Evolutionary conservation across 352 stramenopile genomes (phyloP).

Genomic region (Phytophthora quininea): DNA sequence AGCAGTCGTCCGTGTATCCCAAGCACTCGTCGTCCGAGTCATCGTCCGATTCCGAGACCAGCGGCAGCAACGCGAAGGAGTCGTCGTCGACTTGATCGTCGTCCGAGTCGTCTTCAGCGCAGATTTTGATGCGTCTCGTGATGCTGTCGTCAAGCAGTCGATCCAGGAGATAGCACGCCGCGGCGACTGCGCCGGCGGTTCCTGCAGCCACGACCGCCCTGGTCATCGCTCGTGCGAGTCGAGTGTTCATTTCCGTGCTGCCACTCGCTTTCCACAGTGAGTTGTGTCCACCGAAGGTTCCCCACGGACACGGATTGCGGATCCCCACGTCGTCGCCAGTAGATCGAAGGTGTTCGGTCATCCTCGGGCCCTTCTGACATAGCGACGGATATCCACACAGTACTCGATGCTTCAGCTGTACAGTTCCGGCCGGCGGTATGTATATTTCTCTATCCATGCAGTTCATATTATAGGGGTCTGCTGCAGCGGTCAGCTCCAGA

Average conservation of each 20-base stretch:
- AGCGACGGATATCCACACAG: too few relatives aligned
- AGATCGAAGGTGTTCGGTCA: not conserved
- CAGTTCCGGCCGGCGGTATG: not conserved
- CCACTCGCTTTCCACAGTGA: slow-evolving; percentile 26
- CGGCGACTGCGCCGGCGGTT: slow-evolving; percentile 28
- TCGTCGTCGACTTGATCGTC: slow-evolving; percentile 10
- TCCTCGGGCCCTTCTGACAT: not conserved
- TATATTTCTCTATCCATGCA: slow-evolving; percentile 9
- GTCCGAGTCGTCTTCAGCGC: not conserved
- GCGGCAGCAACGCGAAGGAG: slow-evolving; percentile 22
- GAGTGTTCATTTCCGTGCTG: slow-evolving; percentile 31
- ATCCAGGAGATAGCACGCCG: slow-evolving; percentile 30
- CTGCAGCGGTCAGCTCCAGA: slow-evolving; percentile 16
- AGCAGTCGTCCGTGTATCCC: slow-evolving; percentile 34
- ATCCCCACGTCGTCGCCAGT: slow-evolving; percentile 17
- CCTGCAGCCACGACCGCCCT: slow-evolving; percentile 23
- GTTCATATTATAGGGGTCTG: slow-evolving; percentile 16
- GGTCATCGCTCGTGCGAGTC: slow-evolving; percentile 20
- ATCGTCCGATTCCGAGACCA: slow-evolving; percentile 32
- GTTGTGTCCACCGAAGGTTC: not conserved
- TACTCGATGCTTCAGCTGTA: too few relatives aligned
- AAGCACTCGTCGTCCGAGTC: slow-evolving; percentile 6
- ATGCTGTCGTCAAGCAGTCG: slow-evolving; percentile 19
- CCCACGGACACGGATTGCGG: not conserved
- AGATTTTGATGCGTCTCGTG: not conserved